Percentiles rank a stretch among this genome's conserved stretches.
phyloP scores from a whole-genome alignment of 2,329 filamentous ascomycete genomes.

The Tolypocladium paradoxum region DNA sequence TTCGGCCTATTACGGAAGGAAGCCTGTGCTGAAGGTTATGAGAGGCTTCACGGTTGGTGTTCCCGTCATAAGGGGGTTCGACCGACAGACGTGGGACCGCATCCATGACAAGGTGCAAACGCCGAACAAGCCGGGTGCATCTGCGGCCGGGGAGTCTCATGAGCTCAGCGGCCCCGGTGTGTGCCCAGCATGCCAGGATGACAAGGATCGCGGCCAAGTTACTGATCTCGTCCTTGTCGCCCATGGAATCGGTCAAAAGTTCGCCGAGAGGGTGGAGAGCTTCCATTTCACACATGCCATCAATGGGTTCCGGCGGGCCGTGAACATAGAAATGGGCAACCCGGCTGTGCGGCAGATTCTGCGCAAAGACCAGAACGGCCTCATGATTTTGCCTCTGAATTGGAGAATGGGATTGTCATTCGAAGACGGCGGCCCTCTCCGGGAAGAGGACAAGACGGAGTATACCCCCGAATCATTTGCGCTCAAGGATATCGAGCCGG shows the following conservation, averaged over 20 bases:
- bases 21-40: conserved; percentile 72
- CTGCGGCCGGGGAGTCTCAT: conserved; percentile 16
- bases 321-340: conserved; percentile 74
- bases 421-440: conserved; percentile 62
- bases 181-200: conserved; percentile 50
- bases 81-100: conserved; percentile 64
- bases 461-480: conserved; percentile 48
- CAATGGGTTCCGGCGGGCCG: conserved; percentile 74
- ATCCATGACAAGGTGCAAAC: conserved; percentile 43
- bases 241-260: conserved; percentile 93
- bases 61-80: conserved; percentile 81
- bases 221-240: conserved; percentile 85
- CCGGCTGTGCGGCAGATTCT: conserved; percentile 65
- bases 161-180: conserved; percentile 16
- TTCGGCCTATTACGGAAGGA: conserved; percentile 73
- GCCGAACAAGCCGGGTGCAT: conserved; percentile 16
- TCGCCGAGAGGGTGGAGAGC: conserved; percentile 88
- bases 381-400: conserved; percentile 91
- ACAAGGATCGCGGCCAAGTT: conserved; percentile 57
- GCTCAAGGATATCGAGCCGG: conserved; percentile 84
- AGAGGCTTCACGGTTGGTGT: conserved; percentile 77
- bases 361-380: conserved; percentile 67
- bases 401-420: conserved; percentile 86
- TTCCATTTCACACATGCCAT: conserved; percentile 97
- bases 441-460: conserved; percentile 38